Evolutionary conservation across 257 asterid species (phyloP), one percentile per base, ranked within the genome.

Genomic region (Striga asiatica): DNA sequence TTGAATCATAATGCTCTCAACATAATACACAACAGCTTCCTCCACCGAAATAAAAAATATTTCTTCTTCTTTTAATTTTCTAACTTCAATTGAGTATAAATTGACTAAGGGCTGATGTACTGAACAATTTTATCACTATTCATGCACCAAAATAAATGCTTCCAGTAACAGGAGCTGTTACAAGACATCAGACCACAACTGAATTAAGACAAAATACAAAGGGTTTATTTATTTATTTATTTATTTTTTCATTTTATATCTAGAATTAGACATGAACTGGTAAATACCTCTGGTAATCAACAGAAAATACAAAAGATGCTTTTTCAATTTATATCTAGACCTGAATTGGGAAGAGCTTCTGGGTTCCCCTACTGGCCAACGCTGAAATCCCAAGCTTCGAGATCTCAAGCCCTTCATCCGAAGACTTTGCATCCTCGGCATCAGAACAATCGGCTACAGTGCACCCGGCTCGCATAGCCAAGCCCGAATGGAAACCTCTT

Each of bases 271-370:
- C n/a, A n/a, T n/a, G n/a, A n/a, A n/a, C n/a, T n/a, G n/a, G n/a
- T n/a, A n/a, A n/a, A n/a, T n/a, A n/a, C n/a, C n/a, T n/a, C n/a
- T n/a, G n/a, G n/a, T n/a, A n/a, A n/a, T n/a, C n/a, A n/a, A n/a
- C n/a, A n/a, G n/a, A n/a, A 8, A 27, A 14, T 11, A 0, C 12
- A 24, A 24, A 24, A 8, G 2, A 38, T 3, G 5, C 35, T 27
- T 2, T n/a, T 11, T 56, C n/a, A n/a, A n/a, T 32, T 13, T 37
- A 7, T 3, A 32, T 6, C 20, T 0, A 10, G 62, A 91, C 98
- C 98, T 91, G 98, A 72, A 91, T 87, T 11, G 96, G 98, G 54
- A 91, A 91, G 60, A 91, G 95, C 81, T 66, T 82, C 31, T 77
- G 58, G 58, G 87, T 91, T 8, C 95, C 94, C 78, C 50, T 87